Evolutionary conservation across 768 basidiomycete species (phyloP), one percentile per base, ranked within the genome.

Genomic region (Podaxis sp.): DNA sequence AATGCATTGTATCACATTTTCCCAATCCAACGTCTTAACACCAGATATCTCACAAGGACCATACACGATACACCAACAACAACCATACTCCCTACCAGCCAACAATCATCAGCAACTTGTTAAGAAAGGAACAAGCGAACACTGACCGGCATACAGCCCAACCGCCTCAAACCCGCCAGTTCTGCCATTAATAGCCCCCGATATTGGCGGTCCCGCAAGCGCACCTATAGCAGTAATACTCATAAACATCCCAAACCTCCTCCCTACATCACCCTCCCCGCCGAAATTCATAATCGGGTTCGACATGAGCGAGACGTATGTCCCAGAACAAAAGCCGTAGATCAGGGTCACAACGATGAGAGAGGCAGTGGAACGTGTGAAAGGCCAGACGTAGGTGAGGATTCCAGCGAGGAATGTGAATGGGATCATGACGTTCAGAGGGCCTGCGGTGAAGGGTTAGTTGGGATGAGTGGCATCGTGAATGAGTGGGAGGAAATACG

Each of bases 351-450:
- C 71, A 5, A 74, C 82, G 3, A 90, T 77, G 33, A 87, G 76
- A 0, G 78, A 75, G 0, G 71, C 75, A 55, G 81, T 67, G 26
- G 70, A 79, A 48, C 68, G 74, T 0, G 82, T 81, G 69, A 84
- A 87, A 1, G 92, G 92, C 93, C 92, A 94, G 2, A 77, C 76
- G 67, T 86, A 86, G 0, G 90, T 90, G 49, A 88, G 68, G 38
- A 85, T 71, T 0, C 82, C 88, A 0, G 87, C 84, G 1, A 82
- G 42, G n/a, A 80, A 63, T 0, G 84, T 87, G 38, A 87, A 84
- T 0, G 90, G 88, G 13, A 82, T 82, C 79, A 92, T 87, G 33
- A 89, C 76, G 65, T 88, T 93, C 66, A 92, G 77, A 0, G 84
- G 72, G 13, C 92, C 92, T 87, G 59, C 17, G 38, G 19, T 2